Evolutionary conservation across 2,329 filamentous ascomycete genomes (phyloP).

Genomic region (Elsinoe arachidis): DNA sequence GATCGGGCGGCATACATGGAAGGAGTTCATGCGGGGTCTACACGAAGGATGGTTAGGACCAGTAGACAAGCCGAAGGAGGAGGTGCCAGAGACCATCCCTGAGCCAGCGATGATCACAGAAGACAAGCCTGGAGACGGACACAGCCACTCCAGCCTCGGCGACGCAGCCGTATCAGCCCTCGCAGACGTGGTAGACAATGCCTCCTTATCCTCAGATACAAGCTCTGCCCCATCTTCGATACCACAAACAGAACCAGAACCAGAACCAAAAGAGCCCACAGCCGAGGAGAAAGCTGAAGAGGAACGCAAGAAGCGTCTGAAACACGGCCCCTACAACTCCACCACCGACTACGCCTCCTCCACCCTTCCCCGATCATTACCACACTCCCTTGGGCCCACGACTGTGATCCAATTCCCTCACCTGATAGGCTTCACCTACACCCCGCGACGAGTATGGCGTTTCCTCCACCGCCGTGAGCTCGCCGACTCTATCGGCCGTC

Average conservation of each 20-base stretch:
- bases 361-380: conserved; percentile 55
- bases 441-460: conserved; percentile 73
- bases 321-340: conserved; percentile 65
- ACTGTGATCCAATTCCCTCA: conserved; percentile 72
- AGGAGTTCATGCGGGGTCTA: conserved; percentile 86
- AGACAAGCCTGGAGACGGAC: conserved; percentile 13
- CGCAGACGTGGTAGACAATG: conserved; percentile 10
- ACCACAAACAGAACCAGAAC: conserved; percentile 23
- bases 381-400: conserved; percentile 63
- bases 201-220: too few species aligned
- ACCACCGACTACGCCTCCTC: conserved; percentile 63
- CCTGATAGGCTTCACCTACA: conserved; percentile 85
- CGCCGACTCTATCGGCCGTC: conserved; percentile 79
- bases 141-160: conserved; percentile 20
- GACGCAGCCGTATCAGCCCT: conserved; percentile 23
- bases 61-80: conserved; percentile 50
- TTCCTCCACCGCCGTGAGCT: conserved; percentile 77
- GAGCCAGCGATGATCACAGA: conserved; percentile 8
- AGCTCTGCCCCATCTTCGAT: too few species aligned
- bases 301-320: conserved; percentile 44
- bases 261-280: conserved; percentile 29
- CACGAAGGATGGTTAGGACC: conserved; percentile 97
- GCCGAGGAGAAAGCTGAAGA: conserved; percentile 32
- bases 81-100: conserved; percentile 19
- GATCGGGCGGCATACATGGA: conserved; percentile 89